A percentile compares a stretch with the other conserved stretches of the same genome.
These are phyloP conservation scores for Diaporthe helianthi DNA, from an alignment of 2,329 filamentous ascomycete species.

Conservation along the genomic window DNA sequence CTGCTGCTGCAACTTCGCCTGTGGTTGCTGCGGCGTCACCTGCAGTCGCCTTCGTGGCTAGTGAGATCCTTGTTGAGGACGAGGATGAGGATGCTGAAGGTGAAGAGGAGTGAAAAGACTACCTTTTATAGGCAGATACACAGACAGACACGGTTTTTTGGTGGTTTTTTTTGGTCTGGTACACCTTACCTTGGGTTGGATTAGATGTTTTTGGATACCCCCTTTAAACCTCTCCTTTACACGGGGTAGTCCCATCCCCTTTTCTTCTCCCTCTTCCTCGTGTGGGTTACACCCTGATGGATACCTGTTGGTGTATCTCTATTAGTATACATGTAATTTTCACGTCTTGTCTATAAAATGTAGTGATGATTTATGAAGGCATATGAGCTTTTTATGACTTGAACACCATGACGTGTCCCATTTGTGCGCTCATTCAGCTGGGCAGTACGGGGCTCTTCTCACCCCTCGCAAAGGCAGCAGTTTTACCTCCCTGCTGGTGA, in stretches of 20 bases:
- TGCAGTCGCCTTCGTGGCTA: conserved; percentile 15
- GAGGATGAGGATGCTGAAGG: conserved; percentile 36
- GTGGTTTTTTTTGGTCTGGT: not conserved
- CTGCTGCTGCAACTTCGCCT: not conserved
- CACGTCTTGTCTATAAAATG: not conserved
- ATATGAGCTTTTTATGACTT: not conserved
- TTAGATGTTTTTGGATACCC: conserved; percentile 24
- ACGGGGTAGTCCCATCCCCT: not conserved
- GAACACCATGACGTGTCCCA: not conserved
- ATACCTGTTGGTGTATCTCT: not conserved
- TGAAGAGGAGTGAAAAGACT: conserved; percentile 32
- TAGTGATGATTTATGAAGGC: conserved; percentile 7
- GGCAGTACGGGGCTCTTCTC: not conserved
- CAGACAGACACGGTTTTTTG: not conserved
- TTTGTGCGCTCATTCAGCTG: not conserved
- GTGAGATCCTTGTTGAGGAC: conserved; percentile 32
- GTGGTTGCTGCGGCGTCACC: conserved; percentile 1
- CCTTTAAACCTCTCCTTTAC: not conserved
- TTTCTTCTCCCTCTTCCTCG: not conserved
- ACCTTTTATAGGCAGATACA: not conserved
- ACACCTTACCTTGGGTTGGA: not conserved
- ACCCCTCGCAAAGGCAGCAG: not conserved
- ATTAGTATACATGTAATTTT: conserved; percentile 14
- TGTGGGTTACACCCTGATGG: not conserved
- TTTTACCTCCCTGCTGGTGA: no score